These are phyloP conservation scores for Aspergillus steynii DNA, from an alignment of 495 filamentous ascomycete species.

Conservation along the genomic window DNA sequence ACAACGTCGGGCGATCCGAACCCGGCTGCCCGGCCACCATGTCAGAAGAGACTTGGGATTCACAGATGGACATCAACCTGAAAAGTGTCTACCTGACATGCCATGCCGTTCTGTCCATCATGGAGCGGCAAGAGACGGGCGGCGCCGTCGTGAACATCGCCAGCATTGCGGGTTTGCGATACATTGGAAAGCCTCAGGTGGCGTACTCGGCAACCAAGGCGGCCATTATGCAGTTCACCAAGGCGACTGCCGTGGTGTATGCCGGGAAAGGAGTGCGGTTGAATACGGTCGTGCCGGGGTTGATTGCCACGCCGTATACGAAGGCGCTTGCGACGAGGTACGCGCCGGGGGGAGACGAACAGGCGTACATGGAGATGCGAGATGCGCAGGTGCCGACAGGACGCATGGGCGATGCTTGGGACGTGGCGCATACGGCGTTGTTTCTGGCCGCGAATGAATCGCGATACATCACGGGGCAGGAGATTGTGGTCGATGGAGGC, in stretches of 20 bases:
- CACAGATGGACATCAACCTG: constrained; percentile 52
- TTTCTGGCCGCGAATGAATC: constrained; percentile 54
- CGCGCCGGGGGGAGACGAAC: constrained; percentile 35
- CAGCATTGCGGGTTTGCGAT: constrained; percentile 49
- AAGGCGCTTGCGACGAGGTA: constrained; percentile 44
- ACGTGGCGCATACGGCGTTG: constrained; percentile 52
- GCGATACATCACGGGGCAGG: constrained; percentile 52
- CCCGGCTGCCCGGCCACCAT: constrained; percentile 51
- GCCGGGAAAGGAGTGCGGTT: constrained; percentile 45
- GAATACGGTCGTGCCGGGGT: constrained; percentile 55
- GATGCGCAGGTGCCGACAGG: constrained; percentile 45
- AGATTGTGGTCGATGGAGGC: constrained; percentile 58
- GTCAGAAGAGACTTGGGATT: constrained; percentile 48
- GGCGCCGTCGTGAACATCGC: constrained; percentile 47
- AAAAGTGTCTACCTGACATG: constrained; percentile 52
- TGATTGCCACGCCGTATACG: constrained; percentile 50
- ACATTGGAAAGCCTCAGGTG: constrained; percentile 54
- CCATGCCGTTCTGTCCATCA: constrained; percentile 50
- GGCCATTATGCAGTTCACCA: constrained; percentile 51
- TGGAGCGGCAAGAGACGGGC: constrained; percentile 40
- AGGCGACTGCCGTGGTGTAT: constrained; percentile 51
- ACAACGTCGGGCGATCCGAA: constrained; percentile 53
- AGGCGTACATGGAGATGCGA: constrained; percentile 35
- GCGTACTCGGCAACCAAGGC: constrained; percentile 54
- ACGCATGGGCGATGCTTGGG: constrained; percentile 47